Conservation (phyloP, 257 asterid genomes). For the Solanum virginianum region DNA sequence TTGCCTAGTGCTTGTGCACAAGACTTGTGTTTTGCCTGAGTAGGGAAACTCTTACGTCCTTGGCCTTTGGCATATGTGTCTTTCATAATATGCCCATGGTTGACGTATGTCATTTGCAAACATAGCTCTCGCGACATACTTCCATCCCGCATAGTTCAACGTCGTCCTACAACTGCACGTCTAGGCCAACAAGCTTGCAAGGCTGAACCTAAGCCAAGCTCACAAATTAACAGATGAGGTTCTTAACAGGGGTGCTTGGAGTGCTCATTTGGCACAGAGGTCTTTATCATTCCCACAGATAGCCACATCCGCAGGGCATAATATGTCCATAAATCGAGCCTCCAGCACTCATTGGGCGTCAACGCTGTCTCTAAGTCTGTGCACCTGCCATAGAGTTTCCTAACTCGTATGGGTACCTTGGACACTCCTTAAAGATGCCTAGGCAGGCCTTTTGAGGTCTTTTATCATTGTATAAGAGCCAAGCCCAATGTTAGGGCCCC, state of each 20-base stretch:
- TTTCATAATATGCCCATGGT: too few species aligned
- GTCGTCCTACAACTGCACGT: background rate
- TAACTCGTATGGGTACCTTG: background rate
- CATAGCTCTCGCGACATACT: background rate
- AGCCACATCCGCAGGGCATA: background rate
- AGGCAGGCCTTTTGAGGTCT: background rate
- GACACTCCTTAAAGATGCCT: background rate
- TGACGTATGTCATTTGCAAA: too few species aligned
- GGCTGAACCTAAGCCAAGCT: background rate
- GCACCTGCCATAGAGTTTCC: background rate
- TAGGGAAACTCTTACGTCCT: too few species aligned
- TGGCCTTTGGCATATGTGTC: background rate
- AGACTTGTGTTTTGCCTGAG: too few species aligned
- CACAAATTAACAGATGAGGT: background rate
- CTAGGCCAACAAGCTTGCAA: background rate
- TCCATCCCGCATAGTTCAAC: background rate
- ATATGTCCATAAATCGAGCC: background rate
- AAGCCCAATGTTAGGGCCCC: background rate
- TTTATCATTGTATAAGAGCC: background rate
- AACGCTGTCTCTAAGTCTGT: background rate
- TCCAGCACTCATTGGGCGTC: background rate
- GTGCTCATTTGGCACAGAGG: background rate
- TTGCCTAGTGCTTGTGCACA: too few species aligned
- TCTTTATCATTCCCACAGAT: background rate
- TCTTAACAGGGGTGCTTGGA: background rate